A percentile compares a stretch with the other conserved stretches of the same genome.
These are phyloP conservation scores for Xanthoconium purpureum DNA, from an alignment of 768 basidiomycete genomes.

Conservation along the genomic window DNA sequence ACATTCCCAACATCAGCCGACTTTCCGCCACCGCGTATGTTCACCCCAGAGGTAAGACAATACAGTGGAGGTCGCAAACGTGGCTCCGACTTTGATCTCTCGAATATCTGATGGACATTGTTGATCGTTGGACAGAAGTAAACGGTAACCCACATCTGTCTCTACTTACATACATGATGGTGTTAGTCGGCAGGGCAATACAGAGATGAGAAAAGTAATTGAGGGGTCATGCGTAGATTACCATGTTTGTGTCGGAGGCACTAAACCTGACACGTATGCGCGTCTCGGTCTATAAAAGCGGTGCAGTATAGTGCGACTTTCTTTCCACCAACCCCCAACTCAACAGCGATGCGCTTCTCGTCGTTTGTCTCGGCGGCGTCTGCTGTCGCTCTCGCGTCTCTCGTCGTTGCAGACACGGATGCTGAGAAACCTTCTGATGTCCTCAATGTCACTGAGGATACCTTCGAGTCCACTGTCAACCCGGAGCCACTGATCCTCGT, in stretches of 20 bases:
- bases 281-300: conserved; percentile 22
- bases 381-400: conserved; percentile 51
- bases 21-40: conserved; percentile 75
- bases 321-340: conserved; percentile 12
- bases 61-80: conserved; percentile 65
- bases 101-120: conserved; percentile 26
- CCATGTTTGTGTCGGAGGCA: neutral
- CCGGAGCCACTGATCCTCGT: conserved; percentile 77
- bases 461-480: conserved; percentile 65
- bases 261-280: conserved; percentile 32
- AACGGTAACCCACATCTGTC: neutral
- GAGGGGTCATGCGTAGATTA: neutral
- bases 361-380: conserved; percentile 47
- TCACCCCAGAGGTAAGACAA: conserved; percentile 44
- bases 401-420: conserved; percentile 46
- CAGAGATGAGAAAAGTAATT: neutral
- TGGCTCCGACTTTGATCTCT: conserved; percentile 71
- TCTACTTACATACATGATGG: neutral
- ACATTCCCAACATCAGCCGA: conserved; percentile 72
- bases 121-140: neutral
- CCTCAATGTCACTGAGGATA: conserved; percentile 63
- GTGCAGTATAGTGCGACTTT: neutral
- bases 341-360: conserved; percentile 61
- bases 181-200: neutral
- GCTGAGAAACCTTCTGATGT: conserved; percentile 66